Conservation (phyloP, 2,329 filamentous ascomycete genomes). For the Hirsutella minnesotensis region DNA sequence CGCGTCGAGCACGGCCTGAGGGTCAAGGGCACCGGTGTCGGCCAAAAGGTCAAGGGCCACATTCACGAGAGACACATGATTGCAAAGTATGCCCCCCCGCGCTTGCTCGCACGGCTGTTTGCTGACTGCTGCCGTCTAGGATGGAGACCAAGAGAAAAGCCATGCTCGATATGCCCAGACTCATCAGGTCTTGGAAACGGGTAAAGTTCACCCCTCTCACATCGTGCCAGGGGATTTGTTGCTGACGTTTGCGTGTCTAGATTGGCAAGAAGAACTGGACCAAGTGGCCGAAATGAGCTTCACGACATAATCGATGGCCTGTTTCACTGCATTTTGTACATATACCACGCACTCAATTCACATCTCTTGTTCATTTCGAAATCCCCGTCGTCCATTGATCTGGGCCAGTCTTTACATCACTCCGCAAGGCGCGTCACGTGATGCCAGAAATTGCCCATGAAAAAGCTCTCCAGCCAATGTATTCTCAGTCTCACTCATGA, state of each 20-base stretch:
- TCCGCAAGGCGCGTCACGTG: constrained; percentile 7
- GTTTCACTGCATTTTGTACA: constrained; percentile 12
- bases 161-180: constrained; percentile 87
- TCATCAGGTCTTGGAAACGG: constrained; percentile 90
- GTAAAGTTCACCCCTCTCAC: constrained; percentile 32
- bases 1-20: constrained; percentile 68
- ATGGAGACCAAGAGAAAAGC: constrained; percentile 83
- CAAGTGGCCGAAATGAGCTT: constrained; percentile 42
- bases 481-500: neutral
- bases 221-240: neutral
- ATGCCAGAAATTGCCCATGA: neutral
- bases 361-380: too few species aligned
- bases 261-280: constrained; percentile 43
- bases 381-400: too few species aligned
- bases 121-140: constrained; percentile 27
- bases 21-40: constrained; percentile 87
- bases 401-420: constrained; percentile 20
- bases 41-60: constrained; percentile 91
- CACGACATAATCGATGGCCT: neutral
- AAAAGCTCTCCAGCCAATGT: neutral
- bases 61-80: constrained; percentile 80
- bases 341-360: too few species aligned
- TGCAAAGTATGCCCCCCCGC: constrained; percentile 42
- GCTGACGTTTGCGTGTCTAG: constrained; percentile 26
- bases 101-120: neutral